phyloP scores from a whole-genome alignment of 148 eudicot genomes.

The Amaranthus cruentus region DNA sequence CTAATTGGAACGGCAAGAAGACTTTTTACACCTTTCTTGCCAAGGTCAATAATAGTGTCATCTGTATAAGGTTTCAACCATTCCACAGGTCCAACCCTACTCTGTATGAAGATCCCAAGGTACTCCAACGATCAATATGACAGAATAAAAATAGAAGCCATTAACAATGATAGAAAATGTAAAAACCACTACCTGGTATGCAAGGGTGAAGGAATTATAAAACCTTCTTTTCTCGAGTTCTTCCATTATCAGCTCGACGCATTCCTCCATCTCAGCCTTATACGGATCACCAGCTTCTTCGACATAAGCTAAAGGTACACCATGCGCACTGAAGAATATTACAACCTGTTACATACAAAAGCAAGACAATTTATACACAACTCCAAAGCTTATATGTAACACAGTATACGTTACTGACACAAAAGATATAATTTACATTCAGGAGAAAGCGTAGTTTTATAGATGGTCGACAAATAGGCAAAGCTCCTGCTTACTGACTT shows the following conservation, averaged over 20 bases:
- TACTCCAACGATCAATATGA: background rate
- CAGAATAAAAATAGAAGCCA: background rate
- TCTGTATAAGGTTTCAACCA: constrained; percentile 99
- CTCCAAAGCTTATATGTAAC: background rate
- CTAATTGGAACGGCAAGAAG: constrained; percentile 96
- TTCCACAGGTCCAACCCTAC: constrained; percentile 99
- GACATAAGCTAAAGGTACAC: constrained; percentile 92
- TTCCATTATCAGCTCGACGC: constrained; percentile 93
- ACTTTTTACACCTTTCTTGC: constrained; percentile 83
- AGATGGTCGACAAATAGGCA: background rate
- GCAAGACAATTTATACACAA: background rate
- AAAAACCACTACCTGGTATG: constrained; percentile 66
- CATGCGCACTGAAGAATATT: constrained; percentile 98
- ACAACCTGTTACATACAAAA: constrained; percentile 50
- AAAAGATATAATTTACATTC: background rate
- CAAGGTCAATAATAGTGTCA: constrained; percentile 83
- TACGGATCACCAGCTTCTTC: constrained; percentile 99
- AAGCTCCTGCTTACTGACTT: background rate
- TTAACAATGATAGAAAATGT: background rate
- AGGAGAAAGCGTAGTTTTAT: background rate
- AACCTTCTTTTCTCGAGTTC: constrained; percentile 70
- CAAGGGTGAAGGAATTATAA: constrained; percentile 73
- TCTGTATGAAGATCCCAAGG: constrained; percentile 44
- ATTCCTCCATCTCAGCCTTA: constrained; percentile 99
- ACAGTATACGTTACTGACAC: background rate